Base-by-base conservation (phyloP, 306 rosid genomes). In the Citrullus colocynthis region DNA sequence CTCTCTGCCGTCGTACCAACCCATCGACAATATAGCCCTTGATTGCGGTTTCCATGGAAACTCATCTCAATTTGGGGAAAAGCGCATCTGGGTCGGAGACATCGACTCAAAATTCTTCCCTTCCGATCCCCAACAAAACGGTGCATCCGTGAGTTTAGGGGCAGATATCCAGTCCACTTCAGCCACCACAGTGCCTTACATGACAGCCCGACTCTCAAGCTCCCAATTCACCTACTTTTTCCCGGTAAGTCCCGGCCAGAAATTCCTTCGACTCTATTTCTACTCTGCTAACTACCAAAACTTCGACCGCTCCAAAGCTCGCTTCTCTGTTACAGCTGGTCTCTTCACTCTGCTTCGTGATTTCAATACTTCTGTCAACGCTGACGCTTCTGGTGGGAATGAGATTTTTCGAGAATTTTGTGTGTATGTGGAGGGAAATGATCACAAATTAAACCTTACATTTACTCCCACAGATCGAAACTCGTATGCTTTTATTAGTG, bases 401-500 rank as follows among this genome's bases (percentile, higher is more conserved):
- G 0, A 3, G 2, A 20, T 58, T 21, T 0, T 10, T 4, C 63
- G 63, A 3, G 63, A 58, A 30, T 58, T 58, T 30, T 32, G 56
- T 21, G 2, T 84, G 4, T 57, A 54, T 24, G 45, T 54, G 1
- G 73, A 39, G 1, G 73, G 15, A 15, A 58, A 64, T 4, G 6
- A 39, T 54, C 4, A n/a, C 5, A 32, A 6, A 9, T 56, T 84
- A 20, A 74, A 81, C 56, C 20, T 84, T 71, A 74, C 76, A 0
- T 83, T 83, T 41, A 61, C 28, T 34, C 86, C 81, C 79, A 76
- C 79, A 17, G 54, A 28, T 65, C 54, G 63, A 5, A 70, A 45
- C 7, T 75, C 77, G 0, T 34, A 69, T 41, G 83, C 86, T 6
- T 76, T 80, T 45, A 61, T 83, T 60, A 83, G 42, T 8, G 81